Percentiles rank a stretch among this genome's conserved stretches.
Evolutionary conservation across 148 eudicot genomes (phyloP).

Genomic region (Silene conica): DNA sequence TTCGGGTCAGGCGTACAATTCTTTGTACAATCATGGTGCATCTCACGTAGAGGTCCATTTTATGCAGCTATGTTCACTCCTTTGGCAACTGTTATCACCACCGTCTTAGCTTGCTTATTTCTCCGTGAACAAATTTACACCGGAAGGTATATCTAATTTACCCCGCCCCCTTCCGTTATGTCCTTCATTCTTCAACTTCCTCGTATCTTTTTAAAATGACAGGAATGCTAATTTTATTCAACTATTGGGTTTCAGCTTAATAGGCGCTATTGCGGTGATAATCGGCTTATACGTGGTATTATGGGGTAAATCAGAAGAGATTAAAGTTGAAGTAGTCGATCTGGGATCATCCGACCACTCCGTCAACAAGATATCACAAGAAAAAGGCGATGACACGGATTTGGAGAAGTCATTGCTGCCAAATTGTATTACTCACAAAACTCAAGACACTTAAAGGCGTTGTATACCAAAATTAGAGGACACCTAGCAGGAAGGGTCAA

Average conservation of each 20-base stretch:
- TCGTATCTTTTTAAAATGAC: too few relatives aligned
- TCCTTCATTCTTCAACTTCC: neutral
- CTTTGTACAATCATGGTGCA: slow-evolving; percentile 70
- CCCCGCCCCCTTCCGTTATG: too few relatives aligned
- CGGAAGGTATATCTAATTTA: slow-evolving; percentile 49
- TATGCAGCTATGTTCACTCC: slow-evolving; percentile 83
- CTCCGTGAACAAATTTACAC: slow-evolving; percentile 51
- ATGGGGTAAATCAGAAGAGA: slow-evolving; percentile 58
- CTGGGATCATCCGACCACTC: neutral
- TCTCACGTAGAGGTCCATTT: slow-evolving; percentile 57
- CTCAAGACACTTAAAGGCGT: neutral
- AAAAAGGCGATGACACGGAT: slow-evolving; percentile 8
- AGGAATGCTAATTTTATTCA: neutral
- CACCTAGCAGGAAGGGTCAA: too few relatives aligned
- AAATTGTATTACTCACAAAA: neutral
- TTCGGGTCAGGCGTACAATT: slow-evolving; percentile 30
- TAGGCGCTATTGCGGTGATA: slow-evolving; percentile 51
- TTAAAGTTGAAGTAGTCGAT: slow-evolving; percentile 2
- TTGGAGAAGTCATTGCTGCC: slow-evolving; percentile 23
- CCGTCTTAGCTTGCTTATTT: slow-evolving; percentile 46
- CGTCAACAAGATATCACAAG: neutral
- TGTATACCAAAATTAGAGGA: too few relatives aligned
- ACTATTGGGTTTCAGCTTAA: slow-evolving; percentile 32
- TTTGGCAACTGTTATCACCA: slow-evolving; percentile 51
- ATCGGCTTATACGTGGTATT: slow-evolving; percentile 58